These are phyloP conservation scores for Nothophytophthora sp. DNA, from an alignment of 352 stramenopile species.

Conservation along the genomic window DNA sequence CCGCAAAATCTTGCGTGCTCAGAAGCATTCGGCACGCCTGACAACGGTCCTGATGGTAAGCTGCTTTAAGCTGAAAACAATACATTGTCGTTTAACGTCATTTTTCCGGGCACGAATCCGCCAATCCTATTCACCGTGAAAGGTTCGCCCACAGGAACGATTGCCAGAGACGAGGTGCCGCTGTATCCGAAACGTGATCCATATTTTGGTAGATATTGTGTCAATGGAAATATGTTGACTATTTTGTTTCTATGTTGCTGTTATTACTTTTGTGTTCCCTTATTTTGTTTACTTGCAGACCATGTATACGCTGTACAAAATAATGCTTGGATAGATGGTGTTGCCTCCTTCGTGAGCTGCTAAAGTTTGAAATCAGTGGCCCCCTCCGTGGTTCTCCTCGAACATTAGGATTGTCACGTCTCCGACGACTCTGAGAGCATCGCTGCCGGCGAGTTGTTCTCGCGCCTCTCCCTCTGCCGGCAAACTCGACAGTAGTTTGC, in stretches of 20 bases:
- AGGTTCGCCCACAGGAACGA: not conserved
- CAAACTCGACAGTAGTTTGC: constrained; percentile 12
- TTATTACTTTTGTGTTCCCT: constrained; percentile 1
- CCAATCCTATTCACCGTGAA: constrained; percentile 1
- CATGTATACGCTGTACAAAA: constrained; percentile 8
- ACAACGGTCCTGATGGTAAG: not conserved
- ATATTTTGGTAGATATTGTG: too few species aligned
- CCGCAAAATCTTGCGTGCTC: not conserved
- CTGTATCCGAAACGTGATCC: not conserved
- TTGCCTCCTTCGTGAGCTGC: not conserved
- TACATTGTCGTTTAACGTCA: not conserved
- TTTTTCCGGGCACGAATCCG: not conserved
- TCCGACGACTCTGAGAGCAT: constrained; percentile 8
- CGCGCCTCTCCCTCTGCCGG: not conserved
- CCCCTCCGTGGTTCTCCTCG: constrained; percentile 12
- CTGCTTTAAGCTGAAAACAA: not conserved
- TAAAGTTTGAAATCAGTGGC: constrained; percentile 10
- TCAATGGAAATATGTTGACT: too few species aligned
- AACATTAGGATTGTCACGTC: constrained; percentile 19
- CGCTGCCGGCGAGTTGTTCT: constrained; percentile 3
- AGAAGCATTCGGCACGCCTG: not conserved
- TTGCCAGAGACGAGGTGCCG: not conserved
- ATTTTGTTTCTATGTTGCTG: not conserved
- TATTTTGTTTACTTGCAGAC: constrained; percentile 1
- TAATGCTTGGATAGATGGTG: constrained; percentile 4